Percentiles rank a stretch among this genome's conserved stretches.
These are phyloP conservation scores for Phytophthora gonapodyides DNA, from an alignment of 352 stramenopile genomes.

Conservation along the genomic window DNA sequence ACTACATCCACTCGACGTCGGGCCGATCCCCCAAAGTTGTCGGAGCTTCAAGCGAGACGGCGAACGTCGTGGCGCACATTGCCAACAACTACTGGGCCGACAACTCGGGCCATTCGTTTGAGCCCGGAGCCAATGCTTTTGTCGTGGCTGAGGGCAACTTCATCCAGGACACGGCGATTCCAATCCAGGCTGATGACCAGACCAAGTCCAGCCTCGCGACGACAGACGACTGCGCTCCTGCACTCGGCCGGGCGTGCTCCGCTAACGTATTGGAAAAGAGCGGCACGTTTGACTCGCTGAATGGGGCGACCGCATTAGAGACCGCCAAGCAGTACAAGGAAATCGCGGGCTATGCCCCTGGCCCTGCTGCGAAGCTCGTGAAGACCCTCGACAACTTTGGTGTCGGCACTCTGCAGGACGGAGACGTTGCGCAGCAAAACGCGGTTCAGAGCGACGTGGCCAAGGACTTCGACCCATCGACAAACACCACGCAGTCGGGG, in stretches of 20 bases:
- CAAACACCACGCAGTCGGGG: not conserved
- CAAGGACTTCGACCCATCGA: not conserved
- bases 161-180: constrained; percentile 26
- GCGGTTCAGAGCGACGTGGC: not conserved
- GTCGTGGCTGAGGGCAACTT: constrained; percentile 48
- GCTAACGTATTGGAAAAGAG: constrained; percentile 2
- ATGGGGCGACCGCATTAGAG: not conserved
- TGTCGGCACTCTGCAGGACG: constrained; percentile 2
- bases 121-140: constrained; percentile 16
- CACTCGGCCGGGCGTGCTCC: not conserved
- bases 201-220: not conserved
- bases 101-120: constrained; percentile 48
- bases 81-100: constrained; percentile 52
- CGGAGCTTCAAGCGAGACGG: constrained; percentile 10
- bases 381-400: constrained; percentile 5
- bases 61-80: constrained; percentile 38
- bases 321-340: constrained; percentile 8
- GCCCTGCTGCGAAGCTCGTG: not conserved
- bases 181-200: not conserved
- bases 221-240: not conserved
- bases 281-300: constrained; percentile 5
- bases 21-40: constrained; percentile 38
- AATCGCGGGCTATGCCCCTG: constrained; percentile 6
- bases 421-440: not conserved
- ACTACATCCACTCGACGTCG: constrained; percentile 46